Base-by-base conservation (phyloP, 2,329 filamentous ascomycete genomes). In the Orbilia blumenaviensis region DNA sequence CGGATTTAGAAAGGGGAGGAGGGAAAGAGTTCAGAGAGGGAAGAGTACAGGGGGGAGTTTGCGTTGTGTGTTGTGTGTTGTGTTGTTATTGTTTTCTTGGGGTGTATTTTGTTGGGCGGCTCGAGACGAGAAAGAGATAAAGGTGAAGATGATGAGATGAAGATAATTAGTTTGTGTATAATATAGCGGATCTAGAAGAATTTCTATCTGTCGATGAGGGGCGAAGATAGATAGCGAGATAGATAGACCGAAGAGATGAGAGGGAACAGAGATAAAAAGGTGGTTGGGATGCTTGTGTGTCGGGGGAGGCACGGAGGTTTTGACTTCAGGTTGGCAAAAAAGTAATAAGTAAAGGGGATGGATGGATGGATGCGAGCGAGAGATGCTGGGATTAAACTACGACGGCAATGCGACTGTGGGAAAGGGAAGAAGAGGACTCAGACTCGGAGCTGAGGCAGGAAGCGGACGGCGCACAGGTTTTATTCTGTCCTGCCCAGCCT, bases 241-340 rank as follows among this genome's bases (percentile, higher is more conserved):
- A 77, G 69, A 78, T 64, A 66, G 78, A 76, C n/a, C n/a, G n/a
- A n/a, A n/a, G n/a, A n/a, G n/a, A n/a, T n/a, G 75, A 76, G 78
- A 78, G 69, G 48, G 42, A 66, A 74, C 52, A 58, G 36, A 60
- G 42, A 68, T 25, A 48, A 29, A 41, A 50, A 48, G 60, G 48
- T 72, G 41, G 58, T 72, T 72, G 54, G 21, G 12, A 25, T 44
- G 52, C 18, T 44, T 46, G 41, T 32, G 44, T 50, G 50, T 66
- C 62, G 71, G 62, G 56, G 56, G 71, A 68, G 63, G 56, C 62
- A 50, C 62, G 62, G 62, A 67, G 63, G 71, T 63, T 74, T 72
- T 25, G 48, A 34, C 10, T 34, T 34, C 5, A 34, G 50, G 25
- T n/a, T 42, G n/a, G 36, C n/a, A 27, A 67, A 56, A 62, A 32